These are phyloP conservation scores for Tetraselmis chui DNA, from an alignment of 139 green algal genomes.

Conservation along the genomic window DNA sequence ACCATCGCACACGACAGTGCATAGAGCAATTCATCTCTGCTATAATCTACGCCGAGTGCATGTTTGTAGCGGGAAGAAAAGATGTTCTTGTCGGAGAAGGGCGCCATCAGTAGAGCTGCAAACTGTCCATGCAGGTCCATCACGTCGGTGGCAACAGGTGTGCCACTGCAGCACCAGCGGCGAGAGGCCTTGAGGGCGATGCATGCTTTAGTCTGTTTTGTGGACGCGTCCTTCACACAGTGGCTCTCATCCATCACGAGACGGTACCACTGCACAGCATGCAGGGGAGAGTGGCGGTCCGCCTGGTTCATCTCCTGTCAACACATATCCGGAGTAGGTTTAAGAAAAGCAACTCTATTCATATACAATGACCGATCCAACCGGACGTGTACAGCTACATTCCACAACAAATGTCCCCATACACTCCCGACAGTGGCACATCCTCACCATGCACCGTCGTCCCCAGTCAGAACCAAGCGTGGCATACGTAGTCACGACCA, in stretches of 20 bases:
- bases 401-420: too few relatives aligned
- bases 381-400: too few relatives aligned
- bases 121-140: constrained; percentile 50
- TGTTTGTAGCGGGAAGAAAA: constrained; percentile 37
- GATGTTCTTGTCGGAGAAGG: constrained; percentile 37
- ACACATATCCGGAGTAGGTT: too few relatives aligned
- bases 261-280: constrained; percentile 36
- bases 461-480: constrained; percentile 39
- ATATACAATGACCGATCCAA: too few relatives aligned
- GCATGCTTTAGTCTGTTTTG: constrained; percentile 25
- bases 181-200: constrained; percentile 20
- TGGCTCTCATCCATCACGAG: constrained; percentile 45
- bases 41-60: neutral
- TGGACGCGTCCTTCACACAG: constrained; percentile 29
- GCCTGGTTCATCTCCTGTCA: too few relatives aligned
- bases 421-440: neutral
- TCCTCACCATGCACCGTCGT: neutral
- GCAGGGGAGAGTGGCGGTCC: constrained; percentile 10
- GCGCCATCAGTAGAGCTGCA: constrained; percentile 18
- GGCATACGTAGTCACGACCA: constrained; percentile 57
- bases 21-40: constrained; percentile 34
- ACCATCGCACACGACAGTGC: constrained; percentile 38
- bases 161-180: constrained; percentile 52
- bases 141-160: constrained; percentile 49
- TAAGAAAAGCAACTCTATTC: too few relatives aligned